These are phyloP conservation scores for Monotropa hypopitys DNA, from an alignment of 179 eudicot species.

Conservation along the genomic window DNA sequence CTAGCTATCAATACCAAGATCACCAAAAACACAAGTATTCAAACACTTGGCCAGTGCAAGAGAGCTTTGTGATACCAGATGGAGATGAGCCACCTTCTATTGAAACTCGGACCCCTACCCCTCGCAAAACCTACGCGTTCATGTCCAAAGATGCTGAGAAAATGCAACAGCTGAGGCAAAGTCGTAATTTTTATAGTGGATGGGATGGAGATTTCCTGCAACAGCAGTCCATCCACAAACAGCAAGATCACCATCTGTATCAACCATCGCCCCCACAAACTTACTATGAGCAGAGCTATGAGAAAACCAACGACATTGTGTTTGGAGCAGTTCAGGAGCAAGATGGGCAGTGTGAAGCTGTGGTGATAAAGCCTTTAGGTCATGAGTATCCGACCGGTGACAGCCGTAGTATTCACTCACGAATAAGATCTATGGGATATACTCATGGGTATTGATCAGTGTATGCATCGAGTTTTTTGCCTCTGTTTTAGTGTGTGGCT, in stretches of 20 bases:
- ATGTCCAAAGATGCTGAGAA: slow-evolving; percentile 81
- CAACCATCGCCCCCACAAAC: slow-evolving; percentile 53
- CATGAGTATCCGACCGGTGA: slow-evolving; percentile 30
- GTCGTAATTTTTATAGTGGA: slow-evolving; percentile 55
- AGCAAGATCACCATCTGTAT: slow-evolving; percentile 57
- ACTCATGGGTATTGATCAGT: slow-evolving; percentile 11
- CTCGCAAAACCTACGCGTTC: slow-evolving; percentile 78
- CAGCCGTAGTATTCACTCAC: slow-evolving; percentile 24
- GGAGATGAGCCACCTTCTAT: slow-evolving; percentile 83
- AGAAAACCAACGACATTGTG: slow-evolving; percentile 58
- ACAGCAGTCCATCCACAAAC: slow-evolving; percentile 18
- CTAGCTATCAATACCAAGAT: slow-evolving; percentile 15
- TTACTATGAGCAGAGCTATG: slow-evolving; percentile 66
- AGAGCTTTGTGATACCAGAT: slow-evolving; percentile 73
- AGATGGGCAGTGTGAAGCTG: slow-evolving; percentile 24
- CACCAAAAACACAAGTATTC: slow-evolving; percentile 26
- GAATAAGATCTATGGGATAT: slow-evolving; percentile 20
- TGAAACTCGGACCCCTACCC: slow-evolving; percentile 70
- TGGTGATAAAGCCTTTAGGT: slow-evolving; percentile 56
- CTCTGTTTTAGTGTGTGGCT: background rate
- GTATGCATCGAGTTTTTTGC: slow-evolving; percentile 1
- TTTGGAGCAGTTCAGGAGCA: slow-evolving; percentile 92
- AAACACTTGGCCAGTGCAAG: slow-evolving; percentile 67
- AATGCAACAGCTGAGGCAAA: slow-evolving; percentile 67
- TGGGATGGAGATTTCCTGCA: slow-evolving; percentile 51